A percentile compares a stretch with the other conserved stretches of the same genome.
phyloP scores from a whole-genome alignment of 2,329 filamentous ascomycete species.

The Colletotrichum sp. region DNA sequence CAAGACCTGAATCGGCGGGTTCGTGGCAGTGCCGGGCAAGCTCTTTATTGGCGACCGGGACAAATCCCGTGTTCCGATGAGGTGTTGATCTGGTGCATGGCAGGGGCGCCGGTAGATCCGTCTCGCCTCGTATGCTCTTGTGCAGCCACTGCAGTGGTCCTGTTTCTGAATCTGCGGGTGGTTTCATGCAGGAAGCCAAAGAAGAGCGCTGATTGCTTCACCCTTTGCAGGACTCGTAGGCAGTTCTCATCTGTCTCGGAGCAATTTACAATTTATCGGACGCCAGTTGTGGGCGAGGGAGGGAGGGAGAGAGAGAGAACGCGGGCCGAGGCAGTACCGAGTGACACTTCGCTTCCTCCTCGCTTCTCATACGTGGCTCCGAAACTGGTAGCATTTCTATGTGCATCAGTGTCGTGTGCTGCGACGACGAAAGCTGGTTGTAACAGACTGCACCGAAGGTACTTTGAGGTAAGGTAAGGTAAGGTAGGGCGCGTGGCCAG shows the following conservation, averaged over 20 bases:
- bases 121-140: not conserved
- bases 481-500: not conserved
- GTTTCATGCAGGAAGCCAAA: conserved; percentile 12
- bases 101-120: not conserved
- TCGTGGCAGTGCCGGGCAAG: not conserved
- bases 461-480: not conserved
- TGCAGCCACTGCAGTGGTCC: not conserved
- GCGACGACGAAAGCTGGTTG: not conserved
- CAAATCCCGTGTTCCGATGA: not conserved
- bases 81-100: not conserved
- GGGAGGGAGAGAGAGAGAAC: not conserved
- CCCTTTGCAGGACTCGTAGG: not conserved
- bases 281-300: not conserved
- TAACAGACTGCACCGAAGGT: not conserved
- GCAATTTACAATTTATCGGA: not conserved
- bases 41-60: not conserved
- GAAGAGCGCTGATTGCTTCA: not conserved
- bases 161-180: conserved; percentile 17
- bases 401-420: not conserved
- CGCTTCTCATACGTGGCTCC: not conserved
- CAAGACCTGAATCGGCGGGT: not conserved
- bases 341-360: not conserved
- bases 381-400: not conserved
- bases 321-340: not conserved
- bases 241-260: conserved; percentile 1